A percentile compares a stretch with the other conserved stretches of the same genome.
Conservation (phyloP, 2,329 filamentous ascomycete genomes). For the Trichoderma guizhouense region DNA sequence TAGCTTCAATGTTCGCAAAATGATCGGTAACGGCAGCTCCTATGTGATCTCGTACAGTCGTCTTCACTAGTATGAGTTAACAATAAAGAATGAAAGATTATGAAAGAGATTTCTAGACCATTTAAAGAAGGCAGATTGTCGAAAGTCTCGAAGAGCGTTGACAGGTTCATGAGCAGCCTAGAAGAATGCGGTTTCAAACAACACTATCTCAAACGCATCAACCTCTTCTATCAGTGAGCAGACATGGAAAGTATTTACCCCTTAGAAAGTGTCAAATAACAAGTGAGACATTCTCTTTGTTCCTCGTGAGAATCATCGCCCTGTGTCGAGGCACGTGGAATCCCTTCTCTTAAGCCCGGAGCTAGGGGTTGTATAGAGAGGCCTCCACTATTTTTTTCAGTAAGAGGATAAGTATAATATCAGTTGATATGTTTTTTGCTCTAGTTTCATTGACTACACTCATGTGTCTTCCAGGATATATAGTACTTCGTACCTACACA, state of each 20-base stretch:
- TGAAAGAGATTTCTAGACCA: neutral
- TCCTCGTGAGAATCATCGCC: neutral
- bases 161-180: neutral
- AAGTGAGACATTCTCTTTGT: neutral
- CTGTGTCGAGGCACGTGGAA: neutral
- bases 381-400: neutral
- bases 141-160: neutral
- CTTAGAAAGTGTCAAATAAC: neutral
- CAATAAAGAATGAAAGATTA: neutral
- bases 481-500: neutral
- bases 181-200: neutral
- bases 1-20: neutral
- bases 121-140: neutral
- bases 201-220: neutral
- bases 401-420: neutral
- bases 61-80: neutral
- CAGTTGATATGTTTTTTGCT: neutral
- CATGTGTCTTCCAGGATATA: neutral
- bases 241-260: neutral
- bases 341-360: neutral
- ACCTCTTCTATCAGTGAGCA: neutral
- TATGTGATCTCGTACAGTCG: neutral
- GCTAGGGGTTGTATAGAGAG: neutral
- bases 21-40: neutral
- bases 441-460: neutral